Conservation (phyloP, 1,139 yeast species). For the Blastobotrys indianensis region DNA sequence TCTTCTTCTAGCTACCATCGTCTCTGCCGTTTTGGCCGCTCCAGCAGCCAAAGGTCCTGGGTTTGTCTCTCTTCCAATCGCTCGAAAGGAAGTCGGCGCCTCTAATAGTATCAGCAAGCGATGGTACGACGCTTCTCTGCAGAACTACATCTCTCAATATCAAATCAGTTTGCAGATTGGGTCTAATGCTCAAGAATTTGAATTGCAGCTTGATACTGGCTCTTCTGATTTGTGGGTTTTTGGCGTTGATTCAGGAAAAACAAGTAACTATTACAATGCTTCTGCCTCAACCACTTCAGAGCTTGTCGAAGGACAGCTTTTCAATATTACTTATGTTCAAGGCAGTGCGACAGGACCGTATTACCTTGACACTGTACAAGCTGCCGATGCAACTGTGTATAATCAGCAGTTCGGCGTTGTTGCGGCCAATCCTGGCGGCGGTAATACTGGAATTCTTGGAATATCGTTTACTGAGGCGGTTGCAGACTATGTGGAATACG, state of each 20-base stretch:
- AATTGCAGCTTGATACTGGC: constrained; percentile 58
- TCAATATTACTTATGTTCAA: no score
- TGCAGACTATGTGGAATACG: not conserved
- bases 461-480: constrained; percentile 9
- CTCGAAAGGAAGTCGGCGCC: no score
- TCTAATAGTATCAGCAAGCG: no score
- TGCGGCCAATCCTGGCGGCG: constrained; percentile 25
- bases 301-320: no score
- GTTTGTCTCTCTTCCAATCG: no score
- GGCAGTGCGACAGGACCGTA: no score
- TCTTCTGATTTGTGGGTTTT: constrained; percentile 60
- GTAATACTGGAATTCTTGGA: constrained; percentile 21
- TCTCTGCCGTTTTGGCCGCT: no score
- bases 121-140: constrained; percentile 11
- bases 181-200: constrained; percentile 45
- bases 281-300: no score
- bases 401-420: constrained; percentile 50
- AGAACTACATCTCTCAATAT: constrained; percentile 32
- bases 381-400: constrained; percentile 40
- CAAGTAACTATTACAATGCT: no score
- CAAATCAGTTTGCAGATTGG: constrained; percentile 45
- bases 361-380: constrained; percentile 11
- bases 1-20: no score
- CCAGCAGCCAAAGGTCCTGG: no score
- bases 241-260: constrained; percentile 10